These are phyloP conservation scores for Leccinum huronense DNA, from an alignment of 1,284 basidiomycete genomes.

Conservation along the genomic window DNA sequence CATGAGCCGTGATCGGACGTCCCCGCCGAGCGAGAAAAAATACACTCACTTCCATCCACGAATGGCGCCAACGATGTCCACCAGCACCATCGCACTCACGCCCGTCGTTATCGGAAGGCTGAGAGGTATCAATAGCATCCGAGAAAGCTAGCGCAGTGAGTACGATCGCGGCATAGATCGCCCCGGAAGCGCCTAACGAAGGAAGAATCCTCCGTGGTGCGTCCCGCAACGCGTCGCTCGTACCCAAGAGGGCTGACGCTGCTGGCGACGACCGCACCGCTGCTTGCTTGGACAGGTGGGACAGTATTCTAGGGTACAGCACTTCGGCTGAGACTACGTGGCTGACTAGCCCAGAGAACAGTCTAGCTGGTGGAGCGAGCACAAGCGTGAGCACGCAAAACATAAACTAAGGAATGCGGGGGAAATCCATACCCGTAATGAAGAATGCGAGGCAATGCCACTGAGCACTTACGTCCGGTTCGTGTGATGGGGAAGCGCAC, in stretches of 20 bases:
- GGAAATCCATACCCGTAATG: slow-evolving; percentile 50
- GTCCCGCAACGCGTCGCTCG: slow-evolving; percentile 31
- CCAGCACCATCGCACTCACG: slow-evolving; percentile 65
- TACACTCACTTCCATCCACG: slow-evolving; percentile 73
- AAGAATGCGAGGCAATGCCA: slow-evolving; percentile 82
- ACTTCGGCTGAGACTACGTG: slow-evolving; percentile 69
- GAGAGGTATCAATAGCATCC: slow-evolving; percentile 76
- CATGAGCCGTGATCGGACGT: neutral
- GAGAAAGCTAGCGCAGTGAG: slow-evolving; percentile 82
- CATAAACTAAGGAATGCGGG: no score
- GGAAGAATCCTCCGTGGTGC: slow-evolving; percentile 55
- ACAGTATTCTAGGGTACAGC: slow-evolving; percentile 55
- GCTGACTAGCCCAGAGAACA: slow-evolving; percentile 68
- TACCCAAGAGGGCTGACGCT: slow-evolving; percentile 38
- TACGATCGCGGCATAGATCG: slow-evolving; percentile 77
- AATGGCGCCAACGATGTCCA: slow-evolving; percentile 76
- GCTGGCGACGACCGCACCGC: slow-evolving; percentile 45
- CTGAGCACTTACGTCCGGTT: slow-evolving; percentile 57
- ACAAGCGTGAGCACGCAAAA: neutral
- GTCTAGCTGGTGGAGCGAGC: slow-evolving; percentile 48
- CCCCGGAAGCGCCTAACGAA: slow-evolving; percentile 82
- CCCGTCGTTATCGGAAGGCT: slow-evolving; percentile 78
- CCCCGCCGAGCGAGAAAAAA: slow-evolving; percentile 2
- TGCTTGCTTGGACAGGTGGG: slow-evolving; percentile 40
- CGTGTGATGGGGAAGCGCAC: neutral